A percentile compares a stretch with the other conserved stretches of the same genome.
Evolutionary conservation across 2,329 filamentous ascomycete species (phyloP).

Genomic region (Drechslerella stenobrocha): DNA sequence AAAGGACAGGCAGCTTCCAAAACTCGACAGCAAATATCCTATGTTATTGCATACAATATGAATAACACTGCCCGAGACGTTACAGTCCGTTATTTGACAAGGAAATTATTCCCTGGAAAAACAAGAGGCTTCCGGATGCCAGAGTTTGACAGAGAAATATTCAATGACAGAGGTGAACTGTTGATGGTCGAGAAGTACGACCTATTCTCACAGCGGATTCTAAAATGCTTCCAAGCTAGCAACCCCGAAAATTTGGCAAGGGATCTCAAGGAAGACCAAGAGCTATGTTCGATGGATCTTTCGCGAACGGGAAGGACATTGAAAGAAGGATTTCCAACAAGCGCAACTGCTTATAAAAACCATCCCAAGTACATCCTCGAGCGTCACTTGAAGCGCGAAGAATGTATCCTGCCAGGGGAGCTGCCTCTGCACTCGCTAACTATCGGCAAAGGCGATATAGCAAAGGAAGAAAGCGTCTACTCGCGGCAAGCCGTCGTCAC

Average conservation of each 20-base stretch:
- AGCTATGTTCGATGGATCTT: conserved; percentile 56
- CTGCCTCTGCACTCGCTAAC: conserved; percentile 65
- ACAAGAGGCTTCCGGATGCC: conserved; percentile 83
- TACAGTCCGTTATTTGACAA: conserved; percentile 84
- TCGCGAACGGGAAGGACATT: background rate
- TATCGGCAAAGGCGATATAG: conserved; percentile 57
- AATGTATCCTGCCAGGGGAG: conserved; percentile 73
- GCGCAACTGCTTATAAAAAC: conserved; percentile 82
- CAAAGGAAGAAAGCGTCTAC: conserved; percentile 68
- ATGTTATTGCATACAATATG: conserved; percentile 77
- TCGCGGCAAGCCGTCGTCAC: conserved; percentile 76
- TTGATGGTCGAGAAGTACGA: conserved; percentile 76
- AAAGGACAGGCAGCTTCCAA: conserved; percentile 81
- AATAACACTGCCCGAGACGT: conserved; percentile 94
- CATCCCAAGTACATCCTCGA: conserved; percentile 77
- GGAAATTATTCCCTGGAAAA: conserved; percentile 78
- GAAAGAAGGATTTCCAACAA: conserved; percentile 80
- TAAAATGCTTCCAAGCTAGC: conserved; percentile 73
- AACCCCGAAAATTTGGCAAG: conserved; percentile 68
- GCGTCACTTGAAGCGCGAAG: conserved; percentile 77
- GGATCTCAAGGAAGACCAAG: conserved; percentile 71
- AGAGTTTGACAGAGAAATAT: conserved; percentile 76
- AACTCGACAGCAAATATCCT: conserved; percentile 85
- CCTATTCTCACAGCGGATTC: conserved; percentile 84
- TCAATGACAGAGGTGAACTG: conserved; percentile 75